Base-by-base conservation (phyloP, 345 rosid genomes). In the Lumnitzera racemosa region DNA sequence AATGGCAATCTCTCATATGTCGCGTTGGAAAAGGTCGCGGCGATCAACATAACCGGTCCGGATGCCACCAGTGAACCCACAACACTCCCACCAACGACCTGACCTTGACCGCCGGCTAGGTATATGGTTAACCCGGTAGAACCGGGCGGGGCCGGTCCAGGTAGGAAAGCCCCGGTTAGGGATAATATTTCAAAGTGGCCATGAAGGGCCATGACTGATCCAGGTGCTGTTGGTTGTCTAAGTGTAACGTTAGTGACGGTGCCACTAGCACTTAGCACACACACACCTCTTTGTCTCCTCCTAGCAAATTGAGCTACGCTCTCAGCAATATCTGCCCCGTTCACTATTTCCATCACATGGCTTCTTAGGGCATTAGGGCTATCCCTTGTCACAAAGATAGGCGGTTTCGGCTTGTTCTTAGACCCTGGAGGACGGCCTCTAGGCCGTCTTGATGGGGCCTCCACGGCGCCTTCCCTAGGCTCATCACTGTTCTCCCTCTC, bases 81-180 rank as follows among this genome's bases (percentile, higher is more conserved):
- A 51, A 79, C 83, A 31, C 73, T 75, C n/a, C 83, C 83, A 24
- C 83, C 83, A 0, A 79, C 80, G 4, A 79, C 83, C 64, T 79
- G 83, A 2, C 83, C 83, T 24, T 79, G 83, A n/a, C 78, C 80
- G 0, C 83, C 80, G n/a, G 80, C 77, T 3, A 79, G 51, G 67
- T 75, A 79, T 11, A 79, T 73, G 3, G 83, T 79, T 51, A 79
- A 51, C 2, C 83, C 83, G 5, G 83, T 79, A 0, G 80, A 67
- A 0, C 83, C 83, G 5, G 80, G 83, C 0, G 83, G 83, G 0
- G 83, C 64, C 0, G 83, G 83, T 2, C 83, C 83, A 0, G 83
- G 83, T 47, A 79, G 54, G 58, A 75, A 79, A 0, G 83, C 80
- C 1, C 83, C 83, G 5, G 80, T 75, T 31, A 79, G 36, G 9